phyloP scores from a whole-genome alignment of 495 filamentous ascomycete genomes.

The Tuber microsphaerosporum region DNA sequence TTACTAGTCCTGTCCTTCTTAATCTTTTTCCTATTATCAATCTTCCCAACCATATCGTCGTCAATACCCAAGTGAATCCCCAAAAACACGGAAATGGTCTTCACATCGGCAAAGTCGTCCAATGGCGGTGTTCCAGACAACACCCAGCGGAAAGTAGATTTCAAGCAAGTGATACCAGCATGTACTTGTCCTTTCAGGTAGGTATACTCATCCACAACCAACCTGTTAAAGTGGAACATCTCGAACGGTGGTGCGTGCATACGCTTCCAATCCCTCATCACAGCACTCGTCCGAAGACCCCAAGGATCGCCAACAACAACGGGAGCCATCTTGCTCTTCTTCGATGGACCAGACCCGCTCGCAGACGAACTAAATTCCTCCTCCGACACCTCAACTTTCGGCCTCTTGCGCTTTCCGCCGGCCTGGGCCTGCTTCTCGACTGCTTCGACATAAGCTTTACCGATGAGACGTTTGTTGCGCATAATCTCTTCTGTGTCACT shows the following conservation, averaged over 20 bases:
- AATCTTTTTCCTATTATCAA: conserved; percentile 42
- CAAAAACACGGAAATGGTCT: conserved; percentile 53
- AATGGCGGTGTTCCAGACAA: conserved; percentile 61
- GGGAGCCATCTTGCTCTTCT: conserved; percentile 27
- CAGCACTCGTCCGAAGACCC: conserved; percentile 25
- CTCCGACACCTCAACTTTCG: conserved; percentile 21
- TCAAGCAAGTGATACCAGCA: conserved; percentile 41
- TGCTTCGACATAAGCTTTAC: conserved; percentile 36
- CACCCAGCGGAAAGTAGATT: conserved; percentile 54
- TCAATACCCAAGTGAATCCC: conserved; percentile 52
- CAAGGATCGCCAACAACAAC: conserved; percentile 31
- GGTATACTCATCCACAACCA: conserved; percentile 62
- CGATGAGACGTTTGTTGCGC: conserved; percentile 40
- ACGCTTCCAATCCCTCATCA: conserved; percentile 27
- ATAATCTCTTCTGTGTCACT: conserved; percentile 27
- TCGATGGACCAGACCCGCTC: conserved; percentile 19
- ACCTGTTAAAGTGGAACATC: conserved; percentile 55
- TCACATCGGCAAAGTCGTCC: conserved; percentile 56
- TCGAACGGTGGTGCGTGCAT: conserved; percentile 48
- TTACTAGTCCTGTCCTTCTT: conserved; percentile 44
- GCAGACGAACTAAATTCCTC: conserved; percentile 20
- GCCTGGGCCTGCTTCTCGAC: conserved; percentile 24
- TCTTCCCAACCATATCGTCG: conserved; percentile 45
- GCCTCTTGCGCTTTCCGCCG: conserved; percentile 35
- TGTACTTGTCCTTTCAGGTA: conserved; percentile 47